Evolutionary conservation across 495 filamentous ascomycete genomes (phyloP).

Genomic region (Lichina pygmaea): DNA sequence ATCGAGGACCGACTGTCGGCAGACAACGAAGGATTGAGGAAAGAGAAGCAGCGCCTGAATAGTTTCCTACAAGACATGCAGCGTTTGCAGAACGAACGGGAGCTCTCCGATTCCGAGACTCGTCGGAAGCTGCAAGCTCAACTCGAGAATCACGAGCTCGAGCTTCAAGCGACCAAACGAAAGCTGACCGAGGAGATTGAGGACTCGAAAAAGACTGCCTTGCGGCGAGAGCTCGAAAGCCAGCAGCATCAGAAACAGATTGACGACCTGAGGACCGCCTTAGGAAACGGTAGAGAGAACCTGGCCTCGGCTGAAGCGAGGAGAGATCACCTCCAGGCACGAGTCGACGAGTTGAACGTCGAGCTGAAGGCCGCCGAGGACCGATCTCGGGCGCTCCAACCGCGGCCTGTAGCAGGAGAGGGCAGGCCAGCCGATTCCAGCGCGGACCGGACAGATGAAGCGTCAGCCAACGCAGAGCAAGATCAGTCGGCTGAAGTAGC

Average conservation of each 20-base stretch:
- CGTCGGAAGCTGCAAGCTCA: slow-evolving; percentile 49
- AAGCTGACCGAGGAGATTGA: slow-evolving; percentile 68
- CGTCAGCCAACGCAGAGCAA: slow-evolving; percentile 30
- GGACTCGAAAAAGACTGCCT: slow-evolving; percentile 45
- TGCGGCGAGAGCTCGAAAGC: slow-evolving; percentile 69
- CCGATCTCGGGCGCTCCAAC: slow-evolving; percentile 48
- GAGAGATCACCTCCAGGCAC: slow-evolving; percentile 61
- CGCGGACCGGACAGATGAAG: slow-evolving; percentile 11
- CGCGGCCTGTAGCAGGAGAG: slow-evolving; percentile 17
- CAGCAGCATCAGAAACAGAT: slow-evolving; percentile 68
- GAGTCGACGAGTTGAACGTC: slow-evolving; percentile 67
- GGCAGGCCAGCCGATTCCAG: slow-evolving; percentile 8
- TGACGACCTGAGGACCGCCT: slow-evolving; percentile 59
- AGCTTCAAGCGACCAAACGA: slow-evolving; percentile 50
- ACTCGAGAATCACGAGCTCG: slow-evolving; percentile 48
- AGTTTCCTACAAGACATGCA: slow-evolving; percentile 54
- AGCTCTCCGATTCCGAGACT: slow-evolving; percentile 57
- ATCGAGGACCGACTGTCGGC: slow-evolving; percentile 68
- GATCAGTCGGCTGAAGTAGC: slow-evolving; percentile 58
- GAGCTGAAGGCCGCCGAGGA: slow-evolving; percentile 77
- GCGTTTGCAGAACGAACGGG: slow-evolving; percentile 68
- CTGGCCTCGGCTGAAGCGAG: slow-evolving; percentile 58
- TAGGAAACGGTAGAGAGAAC: slow-evolving; percentile 58
- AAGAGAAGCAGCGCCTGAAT: slow-evolving; percentile 63
- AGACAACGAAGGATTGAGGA: slow-evolving; percentile 59